phyloP scores from a whole-genome alignment of 2,329 filamentous ascomycete genomes.

The Chrysoporthe puriensis region DNA sequence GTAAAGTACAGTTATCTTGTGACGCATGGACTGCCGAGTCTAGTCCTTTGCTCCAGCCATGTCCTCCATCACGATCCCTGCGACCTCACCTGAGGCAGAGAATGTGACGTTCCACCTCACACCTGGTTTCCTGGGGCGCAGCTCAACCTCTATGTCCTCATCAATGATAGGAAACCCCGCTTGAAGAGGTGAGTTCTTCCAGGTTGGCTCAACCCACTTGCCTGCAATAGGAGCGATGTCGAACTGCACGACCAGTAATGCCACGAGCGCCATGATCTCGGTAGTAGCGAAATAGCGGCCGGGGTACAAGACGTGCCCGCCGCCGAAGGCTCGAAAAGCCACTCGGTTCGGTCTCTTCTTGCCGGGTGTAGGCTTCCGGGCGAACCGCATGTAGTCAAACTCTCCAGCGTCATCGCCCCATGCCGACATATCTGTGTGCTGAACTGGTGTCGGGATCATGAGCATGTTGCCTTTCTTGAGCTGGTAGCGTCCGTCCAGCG shows the following conservation, averaged over 20 bases:
- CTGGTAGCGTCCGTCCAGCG: conserved; percentile 28
- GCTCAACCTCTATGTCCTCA: conserved; percentile 31
- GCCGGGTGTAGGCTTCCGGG: background rate
- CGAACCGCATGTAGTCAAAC: conserved; percentile 16
- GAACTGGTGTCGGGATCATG: conserved; percentile 30
- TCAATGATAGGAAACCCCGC: conserved; percentile 33
- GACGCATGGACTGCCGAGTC: no score
- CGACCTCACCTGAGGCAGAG: no score
- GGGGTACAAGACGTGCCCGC: conserved; percentile 34
- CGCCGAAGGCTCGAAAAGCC: conserved; percentile 34
- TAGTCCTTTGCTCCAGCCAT: no score
- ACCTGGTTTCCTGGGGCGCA: no score
- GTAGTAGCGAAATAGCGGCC: conserved; percentile 35
- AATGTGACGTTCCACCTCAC: no score
- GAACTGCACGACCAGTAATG: conserved; percentile 32
- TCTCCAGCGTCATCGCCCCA: conserved; percentile 24
- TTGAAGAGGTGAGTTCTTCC: conserved; percentile 30
- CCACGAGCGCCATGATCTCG: conserved; percentile 33
- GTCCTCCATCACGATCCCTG: no score
- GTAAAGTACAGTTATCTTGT: no score
- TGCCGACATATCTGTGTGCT: conserved; percentile 26
- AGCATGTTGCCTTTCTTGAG: conserved; percentile 32
- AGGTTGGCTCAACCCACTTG: conserved; percentile 32
- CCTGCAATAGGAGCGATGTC: conserved; percentile 30
- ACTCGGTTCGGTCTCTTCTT: conserved; percentile 12